Conservation (phyloP, 805 yeast genomes). For the Metschnikowia cerradonensis region DNA sequence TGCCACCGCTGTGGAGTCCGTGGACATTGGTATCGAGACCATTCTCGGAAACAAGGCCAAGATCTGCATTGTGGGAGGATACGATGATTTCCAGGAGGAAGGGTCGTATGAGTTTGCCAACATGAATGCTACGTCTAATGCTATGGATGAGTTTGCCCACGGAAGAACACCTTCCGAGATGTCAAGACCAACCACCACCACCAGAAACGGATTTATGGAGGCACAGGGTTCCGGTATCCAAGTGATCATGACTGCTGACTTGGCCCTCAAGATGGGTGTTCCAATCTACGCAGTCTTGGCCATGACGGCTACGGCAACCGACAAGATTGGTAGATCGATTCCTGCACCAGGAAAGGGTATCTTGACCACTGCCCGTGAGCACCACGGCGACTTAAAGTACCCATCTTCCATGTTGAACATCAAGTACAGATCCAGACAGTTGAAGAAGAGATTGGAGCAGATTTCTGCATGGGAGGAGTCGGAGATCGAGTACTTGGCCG, state of each 20-base stretch:
- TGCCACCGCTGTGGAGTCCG: conserved; percentile 98
- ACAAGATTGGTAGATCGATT: conserved; percentile 96
- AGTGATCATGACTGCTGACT: conserved; percentile 89
- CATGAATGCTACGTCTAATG: conserved; percentile 97
- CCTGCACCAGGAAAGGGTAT: conserved; percentile 99
- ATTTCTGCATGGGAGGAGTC: conserved; percentile 79
- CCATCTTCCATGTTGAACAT: conserved; percentile 80
- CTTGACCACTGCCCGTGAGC: conserved; percentile 95
- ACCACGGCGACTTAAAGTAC: conserved; percentile 74
- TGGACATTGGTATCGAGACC: conserved; percentile 93
- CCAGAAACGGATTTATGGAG: conserved; percentile 98
- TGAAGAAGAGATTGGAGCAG: conserved; percentile 72
- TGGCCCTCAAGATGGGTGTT: conserved; percentile 97
- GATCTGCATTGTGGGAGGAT: conserved; percentile 97
- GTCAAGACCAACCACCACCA: conserved; percentile 97
- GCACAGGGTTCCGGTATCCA: conserved; percentile 99
- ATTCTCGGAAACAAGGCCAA: conserved; percentile 91
- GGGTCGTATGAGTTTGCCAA: conserved; percentile 97
- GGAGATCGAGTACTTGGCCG: conserved; percentile 67
- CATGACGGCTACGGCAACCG: conserved; percentile 93
- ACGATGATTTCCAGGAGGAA: conserved; percentile 99
- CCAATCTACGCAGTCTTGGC: conserved; percentile 96
- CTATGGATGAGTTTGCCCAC: conserved; percentile 80
- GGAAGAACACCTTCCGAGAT: conserved; percentile 98
- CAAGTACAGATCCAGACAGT: conserved; percentile 90